Base-by-base conservation (phyloP, 83 land plant genomes). In the Diphasiastrum complanatum region DNA sequence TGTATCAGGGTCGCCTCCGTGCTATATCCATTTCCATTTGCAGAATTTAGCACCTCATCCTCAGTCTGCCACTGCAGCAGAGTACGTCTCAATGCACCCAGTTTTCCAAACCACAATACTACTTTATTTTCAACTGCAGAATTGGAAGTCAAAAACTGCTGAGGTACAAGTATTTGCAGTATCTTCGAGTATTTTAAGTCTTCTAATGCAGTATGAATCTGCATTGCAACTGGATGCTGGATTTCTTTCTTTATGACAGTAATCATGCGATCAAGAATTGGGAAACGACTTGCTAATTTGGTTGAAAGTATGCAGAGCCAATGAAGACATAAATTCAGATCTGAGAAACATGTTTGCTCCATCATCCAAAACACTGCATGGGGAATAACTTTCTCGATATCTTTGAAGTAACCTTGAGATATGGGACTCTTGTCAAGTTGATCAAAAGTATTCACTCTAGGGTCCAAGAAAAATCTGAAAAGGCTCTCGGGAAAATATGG, bases 281-380 rank as follows among this genome's bases (percentile, higher is more conserved):
- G 49, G 43, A 73, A 65, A 24, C 56, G 71, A 8, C 76, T 75
- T 3, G 62, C 71, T 33, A 85, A 48, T 34, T 53, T 55, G 2
- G 64, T 67, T 47, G 66, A 53, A 40, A 73, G 72, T 67, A 73
- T 71, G 33, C 76, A 60, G 56, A 89, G 73, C 83, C 87, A 84
- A 24, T 43, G 59, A 16, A 82, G 27, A 29, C 86, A 83, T 27
- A 80, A 68, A 4, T 45, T 18, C 45, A 76, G 47, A 71, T 83
- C 90, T 56, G 26, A 59, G 62, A 60, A 70, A 45, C 75, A 67
- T 30, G 82, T 87, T 63, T 86, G 95, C 56, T 90, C 90, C 56
- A 90, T 57, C 53, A 77, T 56, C 99, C 99, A 95, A 43, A 69
- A 69, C 37, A 79, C 79, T 55, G 99, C 89, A 79, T 78, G 75